Base-by-base conservation (phyloP, 2,329 filamentous ascomycete genomes). In the Fusarium succisae region DNA sequence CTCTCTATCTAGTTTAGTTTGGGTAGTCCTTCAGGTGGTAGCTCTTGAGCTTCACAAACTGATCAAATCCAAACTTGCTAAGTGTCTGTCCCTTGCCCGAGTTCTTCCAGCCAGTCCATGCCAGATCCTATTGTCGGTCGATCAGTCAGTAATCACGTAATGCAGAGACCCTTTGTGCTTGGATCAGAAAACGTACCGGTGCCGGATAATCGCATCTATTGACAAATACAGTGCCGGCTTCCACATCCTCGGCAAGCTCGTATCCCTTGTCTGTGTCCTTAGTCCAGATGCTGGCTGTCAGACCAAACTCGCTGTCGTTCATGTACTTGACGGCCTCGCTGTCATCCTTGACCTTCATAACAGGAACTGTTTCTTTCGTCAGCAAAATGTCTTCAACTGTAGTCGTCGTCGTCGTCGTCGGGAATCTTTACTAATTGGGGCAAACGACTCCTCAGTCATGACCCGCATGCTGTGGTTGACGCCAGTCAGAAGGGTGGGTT, bases 101-200 rank as follows among this genome's bases (percentile, higher is more conserved):
- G 82, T 98, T 95, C 87, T 98, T 98, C 95, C 95, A 98, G 17
- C 96, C 96, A 6, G 95, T 96, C 94, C 94, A 97, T n/a, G 95
- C 94, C 76, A 97, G 89, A 82, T 97, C 94, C 93, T 96, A 43
- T 70, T 58, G 39, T 39, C 55, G 18, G 63, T 72, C 50, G 78
- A 78, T 66, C 72, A 70, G 59, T 59, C 72, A 70, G 59, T 59
- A 53, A 63, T 67, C 56, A 51, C 56, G 60, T 32, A 47, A 43
- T 50, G 55, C 41, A 47, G 37, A 61, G 15, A 38, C 45, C 35
- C 50, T 71, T 59, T 75, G 61, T 73, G 53, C 26, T 64, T 37
- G 39, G 45, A 26, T 38, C 35, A 69, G 50, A 44, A 54, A 58
- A 74, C 93, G 87, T 90, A 96, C 95, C 71, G 96, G 94, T 81